Base-by-base conservation (phyloP, 768 basidiomycete genomes). In the Suillus variegatus region DNA sequence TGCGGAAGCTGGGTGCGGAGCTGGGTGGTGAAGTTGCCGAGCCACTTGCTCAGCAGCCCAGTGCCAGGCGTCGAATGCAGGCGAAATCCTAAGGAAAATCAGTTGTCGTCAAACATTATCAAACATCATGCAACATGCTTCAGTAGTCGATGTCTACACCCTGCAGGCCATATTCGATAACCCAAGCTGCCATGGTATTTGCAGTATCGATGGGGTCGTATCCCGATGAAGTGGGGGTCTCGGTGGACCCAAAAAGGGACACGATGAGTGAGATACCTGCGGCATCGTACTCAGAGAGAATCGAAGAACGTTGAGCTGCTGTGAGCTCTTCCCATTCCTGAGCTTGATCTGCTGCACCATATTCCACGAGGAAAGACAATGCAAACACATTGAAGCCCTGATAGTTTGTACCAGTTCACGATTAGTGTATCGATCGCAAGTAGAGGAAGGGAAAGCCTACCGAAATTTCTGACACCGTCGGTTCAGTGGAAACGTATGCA, bases 201-300 rank as follows among this genome's bases (percentile, higher is more conserved):
- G 85, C 85, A 8, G 75, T 74, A 36, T 52, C 62, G 40, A 77
- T 75, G 2, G 85, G 77, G 65, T 85, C 77, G 5, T 70, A 69
- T 35, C 80, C 81, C 6, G 73, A 71, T 2, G 80, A 75, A 4
- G 83, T 85, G 2, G 85, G 85, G 1, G 75, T 73, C 63, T 76
- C 70, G 4, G 74, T 75, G 13, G 83, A 78, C 7, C 85, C 85
- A 67, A 88, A 88, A 4, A 77, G 80, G 54, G 85, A 84, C 6
- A 88, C 87, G 61, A 89, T 80, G 55, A 89, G 70, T 25, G 82
- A 83, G 72, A 88, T 86, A 22, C 87, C 87, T 7, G 86, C 85
- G 0, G 81, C 79, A 28, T 77, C 78, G 70, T 88, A 88, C 64
- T 83, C 78, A 0, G 80, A 67, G 65, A 85, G 74, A 69, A 83